A percentile compares a stretch with the other conserved stretches of the same genome.
These are phyloP conservation scores for Asparagopsis taxiformis DNA, from an alignment of 31 red algal species.

Conservation along the genomic window DNA sequence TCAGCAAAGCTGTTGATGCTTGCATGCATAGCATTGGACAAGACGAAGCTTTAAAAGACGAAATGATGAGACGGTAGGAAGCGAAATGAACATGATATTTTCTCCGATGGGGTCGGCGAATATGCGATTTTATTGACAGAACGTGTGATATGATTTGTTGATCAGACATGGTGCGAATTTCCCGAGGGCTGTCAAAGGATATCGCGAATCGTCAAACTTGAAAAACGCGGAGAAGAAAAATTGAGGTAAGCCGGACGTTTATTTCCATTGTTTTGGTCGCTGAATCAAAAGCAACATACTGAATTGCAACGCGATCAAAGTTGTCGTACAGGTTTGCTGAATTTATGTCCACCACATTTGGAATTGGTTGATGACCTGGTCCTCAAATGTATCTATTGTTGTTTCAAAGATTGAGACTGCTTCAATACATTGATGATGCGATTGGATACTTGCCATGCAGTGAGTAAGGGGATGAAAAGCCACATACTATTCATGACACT, in stretches of 20 bases:
- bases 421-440: neutral
- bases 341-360: too few species aligned
- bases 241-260: too few species aligned
- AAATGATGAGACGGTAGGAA: conserved; percentile 58
- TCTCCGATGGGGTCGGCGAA: neutral
- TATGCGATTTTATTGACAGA: neutral
- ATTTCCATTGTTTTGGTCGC: too few species aligned
- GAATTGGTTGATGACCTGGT: too few species aligned
- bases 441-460: neutral
- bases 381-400: too few species aligned
- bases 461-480: neutral
- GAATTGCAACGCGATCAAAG: too few species aligned
- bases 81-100: neutral
- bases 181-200: conserved; percentile 19
- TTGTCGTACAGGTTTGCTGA: too few species aligned
- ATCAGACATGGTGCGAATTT: conserved; percentile 29
- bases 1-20: conserved; percentile 62
- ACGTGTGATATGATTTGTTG: conserved; percentile 2
- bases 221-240: neutral
- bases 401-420: neutral
- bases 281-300: too few species aligned
- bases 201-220: conserved; percentile 14
- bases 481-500: neutral
- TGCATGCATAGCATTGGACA: conserved; percentile 37
- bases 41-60: conserved; percentile 50